Evolutionary conservation across 2,329 filamentous ascomycete genomes (phyloP), one percentile per base, ranked within the genome.

Genomic region (Paracamarosporium sp.): DNA sequence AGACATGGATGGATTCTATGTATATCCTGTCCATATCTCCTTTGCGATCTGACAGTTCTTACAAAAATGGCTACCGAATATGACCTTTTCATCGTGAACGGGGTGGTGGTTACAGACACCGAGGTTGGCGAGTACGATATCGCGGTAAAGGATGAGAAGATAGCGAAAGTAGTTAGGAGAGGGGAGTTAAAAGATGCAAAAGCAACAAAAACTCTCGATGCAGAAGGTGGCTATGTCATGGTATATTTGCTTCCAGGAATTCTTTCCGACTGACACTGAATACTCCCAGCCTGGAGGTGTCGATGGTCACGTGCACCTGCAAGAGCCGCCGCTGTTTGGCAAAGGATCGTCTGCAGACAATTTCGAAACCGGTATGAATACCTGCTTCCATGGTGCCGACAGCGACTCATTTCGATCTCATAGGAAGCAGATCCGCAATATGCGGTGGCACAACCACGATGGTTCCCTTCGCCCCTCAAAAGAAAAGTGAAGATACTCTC

Each of bases 391-490:
- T 11, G 3, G 6, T 6, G 2, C 9, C 8, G 9, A 8, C 8
- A 25, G 8, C 22, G n/a, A 24, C 31, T 36, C 13, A 30, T 20
- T n/a, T 3, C 36, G n/a, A 11, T 27, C 12, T 15, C 40, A 0
- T 38, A 73, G 75, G 77, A 2, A 81, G 78, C 30, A 73, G 79
- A 58, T 80, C 78, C 52, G 80, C 81, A 24, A 74, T 82, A 56
- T 79, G 78, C 35, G 80, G 81, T 44, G 81, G 81, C 28, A 82
- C 80, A 24, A 83, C 81, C 2, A 82, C 79, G 3, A 76, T 83
- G 62, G 77, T 82, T 12, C 78, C 79, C 0, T 83, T 83, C 59
- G 80, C 81, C 1, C 79, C 79, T 5, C 81, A 83, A 58, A 71
- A 74, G 52, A 77, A 81, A 66, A 69, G 69, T 5, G 77, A 82